A percentile compares a stretch with the other conserved stretches of the same genome.
Conservation (phyloP, 768 basidiomycete genomes). For the Russula virescens region DNA sequence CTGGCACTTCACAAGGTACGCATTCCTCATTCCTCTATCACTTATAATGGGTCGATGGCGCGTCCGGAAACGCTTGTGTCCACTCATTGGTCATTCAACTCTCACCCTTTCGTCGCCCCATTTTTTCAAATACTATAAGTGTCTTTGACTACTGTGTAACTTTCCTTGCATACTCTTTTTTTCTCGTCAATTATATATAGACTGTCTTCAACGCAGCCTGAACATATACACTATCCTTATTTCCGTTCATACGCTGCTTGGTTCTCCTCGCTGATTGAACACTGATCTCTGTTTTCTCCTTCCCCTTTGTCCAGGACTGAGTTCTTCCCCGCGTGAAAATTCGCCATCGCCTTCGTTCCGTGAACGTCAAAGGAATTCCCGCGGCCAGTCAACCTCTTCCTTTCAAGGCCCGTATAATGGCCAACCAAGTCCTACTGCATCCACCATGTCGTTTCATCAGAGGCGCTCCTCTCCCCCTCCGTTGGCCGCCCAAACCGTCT, state of each 20-base stretch:
- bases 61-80: neutral
- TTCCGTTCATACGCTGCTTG: neutral
- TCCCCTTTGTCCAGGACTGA: slow-evolving; percentile 13
- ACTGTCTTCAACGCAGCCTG: neutral
- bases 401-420: slow-evolving; percentile 20
- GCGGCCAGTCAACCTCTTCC: slow-evolving; percentile 21
- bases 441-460: slow-evolving; percentile 23
- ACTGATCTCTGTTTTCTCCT: neutral
- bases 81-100: neutral
- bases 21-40: neutral
- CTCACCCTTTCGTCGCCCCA: neutral
- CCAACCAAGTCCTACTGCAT: slow-evolving; percentile 22
- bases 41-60: slow-evolving; percentile 13
- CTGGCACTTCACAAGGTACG: slow-evolving; percentile 20
- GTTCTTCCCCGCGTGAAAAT: slow-evolving; percentile 21
- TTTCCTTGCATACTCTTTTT: neutral
- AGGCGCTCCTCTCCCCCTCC: slow-evolving; percentile 18
- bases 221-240: neutral
- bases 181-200: neutral
- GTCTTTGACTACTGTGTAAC: neutral
- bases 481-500: slow-evolving; percentile 19
- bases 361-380: slow-evolving; percentile 19
- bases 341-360: slow-evolving; percentile 24
- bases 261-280: neutral
- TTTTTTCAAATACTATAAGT: neutral